These are phyloP conservation scores for Hypoxylon sp. DNA, from an alignment of 2,329 filamentous ascomycete genomes.

Conservation along the genomic window DNA sequence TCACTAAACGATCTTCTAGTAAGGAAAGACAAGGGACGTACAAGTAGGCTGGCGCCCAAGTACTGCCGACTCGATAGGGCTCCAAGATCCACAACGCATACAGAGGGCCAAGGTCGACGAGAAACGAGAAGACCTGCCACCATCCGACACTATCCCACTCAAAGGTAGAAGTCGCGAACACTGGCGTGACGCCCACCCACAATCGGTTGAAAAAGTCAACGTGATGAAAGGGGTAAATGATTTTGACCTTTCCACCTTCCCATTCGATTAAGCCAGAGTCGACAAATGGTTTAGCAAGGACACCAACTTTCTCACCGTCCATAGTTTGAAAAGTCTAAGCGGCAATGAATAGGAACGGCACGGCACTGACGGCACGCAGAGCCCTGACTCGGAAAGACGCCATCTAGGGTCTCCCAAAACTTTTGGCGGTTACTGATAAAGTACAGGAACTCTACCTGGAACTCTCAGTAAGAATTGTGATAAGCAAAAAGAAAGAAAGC, in stretches of 20 bases:
- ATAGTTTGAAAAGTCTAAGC: constrained; percentile 34
- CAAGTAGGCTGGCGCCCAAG: constrained; percentile 44
- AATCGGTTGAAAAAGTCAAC: constrained; percentile 36
- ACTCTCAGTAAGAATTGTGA: neutral
- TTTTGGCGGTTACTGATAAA: neutral
- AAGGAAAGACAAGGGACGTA: constrained; percentile 25
- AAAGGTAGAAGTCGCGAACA: constrained; percentile 43
- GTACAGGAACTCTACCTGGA: no score
- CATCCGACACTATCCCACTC: constrained; percentile 42
- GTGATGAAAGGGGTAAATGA: constrained; percentile 41
- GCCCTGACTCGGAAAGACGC: constrained; percentile 6
- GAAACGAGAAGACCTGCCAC: constrained; percentile 49
- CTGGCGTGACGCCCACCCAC: constrained; percentile 41
- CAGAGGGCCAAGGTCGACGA: constrained; percentile 46
- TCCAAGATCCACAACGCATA: constrained; percentile 49
- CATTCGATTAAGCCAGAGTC: constrained; percentile 44
- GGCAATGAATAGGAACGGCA: constrained; percentile 38
- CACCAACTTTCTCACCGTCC: constrained; percentile 35
- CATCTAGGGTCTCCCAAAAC: constrained; percentile 5
- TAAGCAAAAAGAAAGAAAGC: neutral
- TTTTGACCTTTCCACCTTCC: constrained; percentile 40
- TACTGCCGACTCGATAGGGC: constrained; percentile 34
- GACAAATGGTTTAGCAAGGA: constrained; percentile 27
- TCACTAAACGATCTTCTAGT: neutral
- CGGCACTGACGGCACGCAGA: constrained; percentile 26